A percentile compares a stretch with the other conserved stretches of the same genome.
Evolutionary conservation across 73 alveolate genomes (phyloP).

Genomic region (Tetrahymena elliotti): DNA sequence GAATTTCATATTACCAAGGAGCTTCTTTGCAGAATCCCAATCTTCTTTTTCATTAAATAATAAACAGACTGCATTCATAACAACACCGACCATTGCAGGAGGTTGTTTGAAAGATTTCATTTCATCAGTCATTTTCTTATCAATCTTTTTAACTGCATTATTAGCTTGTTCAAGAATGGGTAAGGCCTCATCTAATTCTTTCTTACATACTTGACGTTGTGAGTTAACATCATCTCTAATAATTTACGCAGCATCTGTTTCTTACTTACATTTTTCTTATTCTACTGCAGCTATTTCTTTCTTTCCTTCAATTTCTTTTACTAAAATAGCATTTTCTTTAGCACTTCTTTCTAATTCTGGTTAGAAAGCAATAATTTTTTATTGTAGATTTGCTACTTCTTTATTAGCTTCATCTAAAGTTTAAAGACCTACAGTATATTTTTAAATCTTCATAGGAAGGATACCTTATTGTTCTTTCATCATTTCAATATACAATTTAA

Average conservation of each 20-base stretch:
- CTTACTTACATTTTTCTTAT: slow-evolving; percentile 82
- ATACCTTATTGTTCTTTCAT: slow-evolving; percentile 81
- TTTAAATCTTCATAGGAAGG: slow-evolving; percentile 87
- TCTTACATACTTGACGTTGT: slow-evolving; percentile 90
- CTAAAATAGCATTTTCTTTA: slow-evolving; percentile 84
- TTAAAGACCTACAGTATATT: slow-evolving; percentile 89
- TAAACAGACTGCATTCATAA: slow-evolving; percentile 90
- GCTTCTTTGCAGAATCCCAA: slow-evolving; percentile 79
- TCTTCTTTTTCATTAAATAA: slow-evolving; percentile 79
- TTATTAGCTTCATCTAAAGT: slow-evolving; percentile 95
- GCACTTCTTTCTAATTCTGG: slow-evolving; percentile 87
- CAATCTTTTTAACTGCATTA: slow-evolving; percentile 91
- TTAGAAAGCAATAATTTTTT: slow-evolving; percentile 70
- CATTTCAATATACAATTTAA: slow-evolving; percentile 94
- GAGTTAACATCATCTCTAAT: slow-evolving; percentile 62
- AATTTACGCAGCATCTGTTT: slow-evolving; percentile 87
- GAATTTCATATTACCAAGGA: slow-evolving; percentile 76
- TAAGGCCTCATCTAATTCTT: slow-evolving; percentile 90
- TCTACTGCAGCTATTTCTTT: slow-evolving; percentile 85
- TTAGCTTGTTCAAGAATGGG: slow-evolving; percentile 96
- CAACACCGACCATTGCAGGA: slow-evolving; percentile 87
- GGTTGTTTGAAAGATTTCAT: slow-evolving; percentile 97
- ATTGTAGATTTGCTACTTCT: slow-evolving; percentile 93
- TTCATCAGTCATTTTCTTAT: slow-evolving; percentile 95
- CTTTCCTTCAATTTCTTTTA: slow-evolving; percentile 87